Evolutionary conservation across 2,329 filamentous ascomycete species (phyloP).

Genomic region (Penicillium occitanis): DNA sequence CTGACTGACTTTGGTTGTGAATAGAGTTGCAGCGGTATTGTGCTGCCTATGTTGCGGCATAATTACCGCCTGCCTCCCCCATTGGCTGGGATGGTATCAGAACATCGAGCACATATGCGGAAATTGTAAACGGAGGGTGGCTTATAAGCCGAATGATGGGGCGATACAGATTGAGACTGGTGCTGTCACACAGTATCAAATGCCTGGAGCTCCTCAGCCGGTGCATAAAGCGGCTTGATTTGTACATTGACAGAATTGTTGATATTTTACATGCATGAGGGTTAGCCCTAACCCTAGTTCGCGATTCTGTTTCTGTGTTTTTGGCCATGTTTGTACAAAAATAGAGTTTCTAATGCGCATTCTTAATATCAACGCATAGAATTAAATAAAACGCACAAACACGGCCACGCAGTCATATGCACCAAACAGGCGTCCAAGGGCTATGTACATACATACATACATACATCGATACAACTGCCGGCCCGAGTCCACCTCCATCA

Average conservation of each 20-base stretch:
- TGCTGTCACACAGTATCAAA: not conserved
- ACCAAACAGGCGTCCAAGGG: not conserved
- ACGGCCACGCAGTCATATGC: not conserved
- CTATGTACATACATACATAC: not conserved
- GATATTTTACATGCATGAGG: not conserved
- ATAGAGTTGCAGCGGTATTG: not conserved
- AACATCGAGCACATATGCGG: conserved; percentile 8
- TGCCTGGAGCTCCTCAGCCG: not conserved
- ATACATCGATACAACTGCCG: not conserved
- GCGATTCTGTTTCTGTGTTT: not conserved
- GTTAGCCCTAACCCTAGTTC: not conserved
- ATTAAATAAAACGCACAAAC: not conserved
- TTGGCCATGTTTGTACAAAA: not conserved
- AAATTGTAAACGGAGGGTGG: not conserved
- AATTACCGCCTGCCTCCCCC: not conserved
- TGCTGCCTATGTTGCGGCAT: not conserved
- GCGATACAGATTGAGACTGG: conserved; percentile 3
- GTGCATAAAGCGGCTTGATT: not conserved
- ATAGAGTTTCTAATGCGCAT: not conserved
- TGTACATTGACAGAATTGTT: not conserved
- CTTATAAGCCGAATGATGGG: conserved; percentile 5
- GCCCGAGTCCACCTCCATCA: not conserved
- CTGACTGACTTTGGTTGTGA: not conserved
- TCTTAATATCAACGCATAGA: not conserved
- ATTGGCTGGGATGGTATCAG: not conserved